Conservation (phyloP, 495 filamentous ascomycete genomes). For the Podospora fimiseda region DNA sequence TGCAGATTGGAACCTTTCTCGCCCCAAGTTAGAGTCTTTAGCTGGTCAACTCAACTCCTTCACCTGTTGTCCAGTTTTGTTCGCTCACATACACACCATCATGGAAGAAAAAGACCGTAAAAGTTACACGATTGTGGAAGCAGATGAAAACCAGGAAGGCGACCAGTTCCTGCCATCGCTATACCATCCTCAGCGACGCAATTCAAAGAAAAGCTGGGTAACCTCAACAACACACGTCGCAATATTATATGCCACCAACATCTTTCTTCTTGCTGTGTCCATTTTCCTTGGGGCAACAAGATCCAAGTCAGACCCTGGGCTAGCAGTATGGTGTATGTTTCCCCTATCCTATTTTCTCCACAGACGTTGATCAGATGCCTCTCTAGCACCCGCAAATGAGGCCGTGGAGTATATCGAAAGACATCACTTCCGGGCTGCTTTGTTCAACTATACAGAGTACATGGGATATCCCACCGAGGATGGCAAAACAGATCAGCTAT, state of each 20-base stretch:
- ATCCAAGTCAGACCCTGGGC: neutral
- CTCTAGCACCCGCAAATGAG: conserved; percentile 7
- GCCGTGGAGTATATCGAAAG: conserved; percentile 11
- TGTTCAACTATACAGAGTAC: conserved; percentile 9
- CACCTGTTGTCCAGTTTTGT: neutral
- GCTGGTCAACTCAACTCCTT: neutral
- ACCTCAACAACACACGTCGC: neutral
- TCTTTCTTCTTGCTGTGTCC: neutral
- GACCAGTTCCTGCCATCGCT: neutral
- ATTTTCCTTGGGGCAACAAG: neutral
- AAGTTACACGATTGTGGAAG: neutral
- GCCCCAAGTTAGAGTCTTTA: too few relatives aligned
- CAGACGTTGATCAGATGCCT: neutral
- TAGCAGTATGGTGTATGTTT: conserved; percentile 1
- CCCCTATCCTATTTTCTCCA: neutral
- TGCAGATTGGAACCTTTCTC: too few relatives aligned
- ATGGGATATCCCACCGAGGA: conserved; percentile 10
- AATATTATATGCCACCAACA: neutral
- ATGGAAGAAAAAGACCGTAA: neutral
- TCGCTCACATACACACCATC: neutral
- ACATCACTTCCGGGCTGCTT: conserved; percentile 1
- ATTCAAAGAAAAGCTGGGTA: neutral
- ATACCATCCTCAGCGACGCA: neutral
- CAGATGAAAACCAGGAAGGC: neutral
- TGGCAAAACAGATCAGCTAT: conserved; percentile 6